A percentile compares a stretch with the other conserved stretches of the same genome.
These are phyloP conservation scores for Aspergillus nomiae DNA, from an alignment of 2,329 filamentous ascomycete genomes.

Conservation along the genomic window DNA sequence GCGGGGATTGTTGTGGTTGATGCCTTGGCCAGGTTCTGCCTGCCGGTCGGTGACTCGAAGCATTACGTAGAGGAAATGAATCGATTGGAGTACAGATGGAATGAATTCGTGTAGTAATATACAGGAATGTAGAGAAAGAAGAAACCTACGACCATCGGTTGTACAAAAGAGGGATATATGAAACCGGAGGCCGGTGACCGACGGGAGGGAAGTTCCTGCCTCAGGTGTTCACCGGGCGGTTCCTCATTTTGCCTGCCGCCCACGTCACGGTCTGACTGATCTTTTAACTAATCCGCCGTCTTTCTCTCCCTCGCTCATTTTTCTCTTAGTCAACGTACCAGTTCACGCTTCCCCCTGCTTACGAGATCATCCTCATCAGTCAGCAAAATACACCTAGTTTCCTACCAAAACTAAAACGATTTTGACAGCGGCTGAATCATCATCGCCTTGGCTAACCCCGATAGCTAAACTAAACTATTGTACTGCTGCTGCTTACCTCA, in stretches of 20 bases:
- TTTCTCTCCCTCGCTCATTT: slow-evolving; percentile 9
- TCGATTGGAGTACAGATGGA: neutral
- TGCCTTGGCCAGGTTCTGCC: neutral
- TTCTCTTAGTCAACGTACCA: slow-evolving; percentile 1
- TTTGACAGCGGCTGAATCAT: slow-evolving; percentile 5
- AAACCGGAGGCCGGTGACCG: neutral
- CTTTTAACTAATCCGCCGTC: slow-evolving; percentile 21
- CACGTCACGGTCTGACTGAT: slow-evolving; percentile 20
- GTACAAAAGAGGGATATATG: too few relatives aligned
- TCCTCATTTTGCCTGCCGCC: neutral
- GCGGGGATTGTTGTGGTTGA: neutral
- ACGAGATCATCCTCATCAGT: slow-evolving; percentile 25
- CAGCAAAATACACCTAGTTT: slow-evolving; percentile 8
- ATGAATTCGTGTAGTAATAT: too few relatives aligned
- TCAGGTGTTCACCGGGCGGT: neutral
- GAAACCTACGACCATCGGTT: too few relatives aligned
- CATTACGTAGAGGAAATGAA: neutral
- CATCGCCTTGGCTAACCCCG: slow-evolving; percentile 7
- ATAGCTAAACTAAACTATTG: slow-evolving; percentile 23
- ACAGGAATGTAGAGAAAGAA: too few relatives aligned
- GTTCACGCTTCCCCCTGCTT: slow-evolving; percentile 19
- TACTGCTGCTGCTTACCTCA: slow-evolving; percentile 38
- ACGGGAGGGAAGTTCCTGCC: neutral
- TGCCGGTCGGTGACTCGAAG: neutral
- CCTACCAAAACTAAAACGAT: slow-evolving; percentile 6